Evolutionary conservation across 139 green algal species (phyloP), one percentile per base, ranked within the genome.

Genomic region (Picochlorum sp.): DNA sequence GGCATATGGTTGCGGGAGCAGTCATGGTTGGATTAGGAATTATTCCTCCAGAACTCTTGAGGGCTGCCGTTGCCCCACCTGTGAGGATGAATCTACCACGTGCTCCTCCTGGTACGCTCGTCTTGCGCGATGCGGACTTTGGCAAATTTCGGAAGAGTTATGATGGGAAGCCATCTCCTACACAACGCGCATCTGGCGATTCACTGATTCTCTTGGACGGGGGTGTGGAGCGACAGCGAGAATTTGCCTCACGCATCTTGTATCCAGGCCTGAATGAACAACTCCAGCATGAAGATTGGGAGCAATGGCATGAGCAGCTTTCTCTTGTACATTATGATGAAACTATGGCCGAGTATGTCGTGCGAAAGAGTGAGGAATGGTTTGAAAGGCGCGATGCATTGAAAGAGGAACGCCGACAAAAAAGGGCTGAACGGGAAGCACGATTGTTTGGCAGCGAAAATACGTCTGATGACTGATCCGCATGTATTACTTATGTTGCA

Each of bases 1-100:
- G 86, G 0, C 72, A 89, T 69, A 92, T 93, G 87, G 78, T 95
- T 45, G 87, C 81, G 8, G 63, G 77, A 7, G 87, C 82, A 28
- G 76, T 88, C 34, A 73, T 77, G 4, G 81, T 89, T 18, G 82
- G 79, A 18, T 68, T 75, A 1, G 80, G 81, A 26, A 30, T 68
- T 41, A 49, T 94, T 9, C 77, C 82, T 3, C 23, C 81, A 30
- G 80, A 77, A n/a, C 69, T 87, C 51, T 60, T 93, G n/a, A 47
- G 72, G 16, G 80, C 83, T 16, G 80, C 76, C 0, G 63, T 95
- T 47, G 61, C 69, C n/a, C 70, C 68, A 2, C 83, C 76, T 16
- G 72, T 79, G 11, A 74, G 88, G 11, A 59, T 89, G 2, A 78
- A 67, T 31, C 52, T 93, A 41, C 87, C 88, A 2, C 72, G 84